Conservation (phyloP, 495 filamentous ascomycete species). For the Aspergillus wentii region DNA sequence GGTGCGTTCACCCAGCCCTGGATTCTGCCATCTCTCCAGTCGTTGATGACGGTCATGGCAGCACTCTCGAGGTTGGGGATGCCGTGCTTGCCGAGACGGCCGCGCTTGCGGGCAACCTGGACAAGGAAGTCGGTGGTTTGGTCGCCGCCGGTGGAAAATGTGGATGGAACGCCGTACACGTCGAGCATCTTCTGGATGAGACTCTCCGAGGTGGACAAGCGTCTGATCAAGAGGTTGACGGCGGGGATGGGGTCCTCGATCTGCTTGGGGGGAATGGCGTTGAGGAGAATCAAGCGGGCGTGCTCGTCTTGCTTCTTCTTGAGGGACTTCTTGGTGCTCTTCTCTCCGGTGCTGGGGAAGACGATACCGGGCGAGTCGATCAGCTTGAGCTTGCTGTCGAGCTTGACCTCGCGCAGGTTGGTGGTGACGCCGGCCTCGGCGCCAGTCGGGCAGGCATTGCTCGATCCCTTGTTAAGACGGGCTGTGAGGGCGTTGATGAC, state of each 20-base stretch:
- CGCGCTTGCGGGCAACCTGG: constrained; percentile 89
- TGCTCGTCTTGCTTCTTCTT: constrained; percentile 60
- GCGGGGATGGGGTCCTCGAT: constrained; percentile 88
- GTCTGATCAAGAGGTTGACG: constrained; percentile 72
- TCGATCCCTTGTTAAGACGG: constrained; percentile 62
- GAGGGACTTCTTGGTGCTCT: constrained; percentile 47
- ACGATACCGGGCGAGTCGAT: constrained; percentile 96
- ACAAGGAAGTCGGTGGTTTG: constrained; percentile 87
- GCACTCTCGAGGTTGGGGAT: constrained; percentile 84
- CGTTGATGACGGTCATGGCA: constrained; percentile 86
- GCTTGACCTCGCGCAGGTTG: constrained; percentile 79
- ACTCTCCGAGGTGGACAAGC: constrained; percentile 65
- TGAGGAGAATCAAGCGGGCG: constrained; percentile 80
- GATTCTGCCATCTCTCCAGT: constrained; percentile 94
- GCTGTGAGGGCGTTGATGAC: constrained; percentile 92
- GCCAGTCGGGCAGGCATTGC: constrained; percentile 76
- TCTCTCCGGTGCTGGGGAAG: constrained; percentile 61
- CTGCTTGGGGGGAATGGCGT: constrained; percentile 88
- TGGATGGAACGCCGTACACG: constrained; percentile 74
- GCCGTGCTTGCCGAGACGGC: constrained; percentile 82
- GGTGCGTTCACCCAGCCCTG: constrained; percentile 88
- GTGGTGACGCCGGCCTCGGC: constrained; percentile 95
- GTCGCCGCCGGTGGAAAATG: constrained; percentile 65
- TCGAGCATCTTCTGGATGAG: constrained; percentile 71
- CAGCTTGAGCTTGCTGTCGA: constrained; percentile 90